Base-by-base conservation (phyloP, 2,329 filamentous ascomycete genomes). In the Madurella fahalii region DNA sequence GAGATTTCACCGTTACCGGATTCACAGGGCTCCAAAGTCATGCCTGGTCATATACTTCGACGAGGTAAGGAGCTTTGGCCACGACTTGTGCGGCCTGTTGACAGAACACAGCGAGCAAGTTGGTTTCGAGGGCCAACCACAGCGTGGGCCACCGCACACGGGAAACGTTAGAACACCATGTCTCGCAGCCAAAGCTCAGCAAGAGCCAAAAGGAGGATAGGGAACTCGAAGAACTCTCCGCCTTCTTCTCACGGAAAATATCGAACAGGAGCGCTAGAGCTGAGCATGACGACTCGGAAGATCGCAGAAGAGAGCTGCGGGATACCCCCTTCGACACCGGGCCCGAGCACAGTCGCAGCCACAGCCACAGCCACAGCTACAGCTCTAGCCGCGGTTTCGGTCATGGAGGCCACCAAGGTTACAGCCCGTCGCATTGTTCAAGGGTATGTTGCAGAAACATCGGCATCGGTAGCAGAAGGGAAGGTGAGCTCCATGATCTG, bases 181-280 rank as follows among this genome's bases (percentile, higher is more conserved):
- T 17, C 2, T 51, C 49, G 4, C 54, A 41, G 20, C 40, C 42
- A 13, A 58, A 39, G 31, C 37, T 49, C 54, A 45, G 65, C 43
- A 60, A 63, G 44, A 61, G 60, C 53, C 52, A 68, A 60, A 57
- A 64, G 67, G 49, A 65, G 65, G 40, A 68, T 32, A 55, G 64
- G 41, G 68, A 72, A 51, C 57, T 71, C 30, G 68, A 71, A 31
- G 67, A 71, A 25, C 63, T 72, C 4, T 70, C 67, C 12, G 66
- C 68, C 0, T 73, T 73, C 53, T 74, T 75, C 48, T 56, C 52
- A 13, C 47, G 41, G 11, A 46, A 30, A 34, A 20, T 12, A 18
- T n/a, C 25, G 2, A 12, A 41, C 5, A 18, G 15, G 8, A 40
- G 17, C 40, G n/a, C 9, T 4, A 41, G 20, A 11, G 9, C n/a